Evolutionary conservation across 352 stramenopile genomes (phyloP), one percentile per base, ranked within the genome.

Genomic region (Globisporangium ultimum): DNA sequence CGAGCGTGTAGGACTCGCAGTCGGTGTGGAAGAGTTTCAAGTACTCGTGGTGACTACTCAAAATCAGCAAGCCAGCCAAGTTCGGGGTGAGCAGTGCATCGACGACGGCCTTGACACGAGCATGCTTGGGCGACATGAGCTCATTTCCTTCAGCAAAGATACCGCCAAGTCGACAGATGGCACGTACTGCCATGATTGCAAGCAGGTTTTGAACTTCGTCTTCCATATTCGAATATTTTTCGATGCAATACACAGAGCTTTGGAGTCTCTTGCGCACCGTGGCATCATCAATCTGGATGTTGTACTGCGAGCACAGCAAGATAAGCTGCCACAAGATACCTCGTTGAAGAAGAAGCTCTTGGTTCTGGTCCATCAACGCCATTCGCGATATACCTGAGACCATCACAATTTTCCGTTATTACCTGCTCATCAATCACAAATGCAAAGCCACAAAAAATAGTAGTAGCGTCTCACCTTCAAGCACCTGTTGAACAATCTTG

Each of bases 1-100:
- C 84, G n/a, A 95, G 48, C 11, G 78, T 91, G 54, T 92, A 90
- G 7, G 83, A 91, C 54, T 87, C 74, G 32, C 78, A 93, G 43
- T 95, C 79, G 32, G 73, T 63, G 47, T 93, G 84, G 40, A 84
- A 91, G 11, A 93, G 69, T 61, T 90, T 91, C 41, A 95, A 64
- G 45, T 93, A 95, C 56, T 93, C 85, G 57, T 91, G 76, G 41
- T 90, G 82, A 42, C 70, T 92, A 32, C 74, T 84, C 0, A 91
- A 58, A 20, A 79, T 38, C 41, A 95, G 58, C 18, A 93, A 57
- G 4, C 66, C 55, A 10, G 84, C 74, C 28, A 94, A 59, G 49
- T 92, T 94, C 4, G 87, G 87, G 8, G 84, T 94, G 60, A 95
- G 71, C 9, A 94, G 52, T 0, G 83, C 60, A 53, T 91, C 68